These are phyloP conservation scores for Pyrus hybrid DNA, from an alignment of 331 rosid species.

Conservation along the genomic window DNA sequence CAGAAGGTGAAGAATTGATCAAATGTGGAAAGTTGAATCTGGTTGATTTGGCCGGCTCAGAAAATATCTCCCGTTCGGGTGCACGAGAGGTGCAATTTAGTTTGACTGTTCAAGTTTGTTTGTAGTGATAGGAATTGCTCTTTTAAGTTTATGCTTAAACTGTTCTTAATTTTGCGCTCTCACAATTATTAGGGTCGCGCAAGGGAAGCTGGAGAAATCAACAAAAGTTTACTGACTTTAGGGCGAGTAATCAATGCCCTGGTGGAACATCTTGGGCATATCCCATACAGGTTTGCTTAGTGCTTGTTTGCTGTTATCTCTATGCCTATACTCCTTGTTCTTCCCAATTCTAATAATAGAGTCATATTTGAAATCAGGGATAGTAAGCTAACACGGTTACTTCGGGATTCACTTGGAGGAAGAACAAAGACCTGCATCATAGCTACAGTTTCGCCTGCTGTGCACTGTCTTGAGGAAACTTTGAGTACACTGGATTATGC, in stretches of 20 bases:
- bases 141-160: no score
- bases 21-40: conserved; percentile 93
- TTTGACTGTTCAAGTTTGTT: no score
- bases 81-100: no score
- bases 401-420: conserved; percentile 96
- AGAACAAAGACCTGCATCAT: conserved; percentile 93
- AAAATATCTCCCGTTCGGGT: not conserved
- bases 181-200: no score
- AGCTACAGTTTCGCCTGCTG: conserved; percentile 95
- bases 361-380: conserved; percentile 50
- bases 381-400: conserved; percentile 88
- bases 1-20: conserved; percentile 93
- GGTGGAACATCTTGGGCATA: conserved; percentile 94
- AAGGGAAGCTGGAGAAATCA: no score
- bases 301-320: not conserved
- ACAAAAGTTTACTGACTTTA: conserved; percentile 71
- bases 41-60: conserved; percentile 92
- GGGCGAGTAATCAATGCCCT: conserved; percentile 94
- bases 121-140: no score
- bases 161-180: no score
- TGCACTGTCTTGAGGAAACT: conserved; percentile 92
- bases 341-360: not conserved
- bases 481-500: conserved; percentile 94
- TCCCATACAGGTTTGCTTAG: conserved; percentile 67
- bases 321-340: not conserved